Base-by-base conservation (phyloP, 2,329 filamentous ascomycete species). In the Talaromyces sp. region DNA sequence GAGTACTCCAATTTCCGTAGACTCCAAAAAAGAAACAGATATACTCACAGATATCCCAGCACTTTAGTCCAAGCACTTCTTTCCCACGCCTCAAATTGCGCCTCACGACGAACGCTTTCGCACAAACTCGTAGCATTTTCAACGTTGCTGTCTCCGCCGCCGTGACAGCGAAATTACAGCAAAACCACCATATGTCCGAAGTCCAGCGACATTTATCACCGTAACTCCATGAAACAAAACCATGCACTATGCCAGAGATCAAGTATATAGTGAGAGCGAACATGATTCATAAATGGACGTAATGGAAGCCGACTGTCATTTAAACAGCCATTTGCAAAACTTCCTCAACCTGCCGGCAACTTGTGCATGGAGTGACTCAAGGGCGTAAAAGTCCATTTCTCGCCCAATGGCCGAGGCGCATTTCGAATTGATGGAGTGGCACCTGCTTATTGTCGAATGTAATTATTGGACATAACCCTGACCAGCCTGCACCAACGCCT, bases 371-470 rank as follows among this genome's bases (percentile, higher is more conserved):
- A 50, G 7, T 57, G 60, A 35, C 40, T 60, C 33, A 41, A 57
- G n/a, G 53, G 39, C 8, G 21, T 25, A 4, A 21, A 41, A 7
- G 43, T 59, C 37, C 15, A 36, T 2, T 35, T 61, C 9, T 35
- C 36, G 13, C 50, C 21, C 33, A 6, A n/a, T 31, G 50, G 50
- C n/a, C 28, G 43, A 39, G 25, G 43, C 21, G 53, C 19, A 33
- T 53, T 50, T 6, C 53, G 28, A 10, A 39, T 51, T 25, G 57
- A 58, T 10, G 36, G 35, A 15, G 48, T 60, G 41, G 57, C 60
- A 13, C 19, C 60, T 11, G 57, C 60, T 9, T 62, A 57, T 55
- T 62, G 28, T 57, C 60, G 25, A 60, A 57, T 35, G 60, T 62
- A 3, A 13, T 60, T 15, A 15, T 57, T 45, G 43, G 43, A 9